A percentile compares a stretch with the other conserved stretches of the same genome.
Conservation (phyloP, 352 stramenopile genomes). For the Pythium phragmiticola region DNA sequence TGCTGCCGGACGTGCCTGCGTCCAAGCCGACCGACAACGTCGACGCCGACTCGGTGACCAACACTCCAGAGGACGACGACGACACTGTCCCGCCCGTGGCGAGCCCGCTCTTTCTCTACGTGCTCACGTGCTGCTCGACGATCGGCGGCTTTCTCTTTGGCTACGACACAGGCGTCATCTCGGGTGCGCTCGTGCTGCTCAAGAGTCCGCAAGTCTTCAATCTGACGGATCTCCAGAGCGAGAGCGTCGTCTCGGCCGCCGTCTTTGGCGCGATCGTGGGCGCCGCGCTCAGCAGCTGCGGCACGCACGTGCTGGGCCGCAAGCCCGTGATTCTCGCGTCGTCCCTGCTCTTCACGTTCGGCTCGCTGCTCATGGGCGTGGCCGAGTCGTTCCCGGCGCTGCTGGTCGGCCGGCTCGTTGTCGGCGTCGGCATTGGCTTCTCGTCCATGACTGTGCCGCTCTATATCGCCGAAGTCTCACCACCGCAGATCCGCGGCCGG, state of each 20-base stretch:
- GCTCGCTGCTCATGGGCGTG: constrained; percentile 56
- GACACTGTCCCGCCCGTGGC: background rate
- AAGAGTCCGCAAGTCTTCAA: constrained; percentile 60
- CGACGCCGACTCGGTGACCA: background rate
- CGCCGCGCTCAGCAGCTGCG: constrained; percentile 50
- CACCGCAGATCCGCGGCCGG: constrained; percentile 55
- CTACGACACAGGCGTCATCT: constrained; percentile 85
- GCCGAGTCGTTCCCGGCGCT: constrained; percentile 50
- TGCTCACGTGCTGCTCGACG: constrained; percentile 69
- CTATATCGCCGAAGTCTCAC: constrained; percentile 78
- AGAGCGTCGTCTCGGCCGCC: constrained; percentile 68
- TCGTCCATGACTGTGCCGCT: constrained; percentile 78
- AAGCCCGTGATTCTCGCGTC: constrained; percentile 64
- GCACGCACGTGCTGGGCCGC: constrained; percentile 61
- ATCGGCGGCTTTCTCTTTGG: constrained; percentile 80
- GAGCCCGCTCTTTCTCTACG: constrained; percentile 41
- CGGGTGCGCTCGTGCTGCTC: constrained; percentile 68
- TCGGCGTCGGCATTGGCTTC: constrained; percentile 65
- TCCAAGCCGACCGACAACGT: background rate
- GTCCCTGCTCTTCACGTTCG: constrained; percentile 60
- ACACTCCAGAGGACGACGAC: background rate
- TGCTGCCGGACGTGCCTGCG: constrained; percentile 18
- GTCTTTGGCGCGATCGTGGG: constrained; percentile 72
- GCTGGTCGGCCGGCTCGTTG: constrained; percentile 53
- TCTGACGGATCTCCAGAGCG: constrained; percentile 55